Base-by-base conservation (phyloP, 441 rosid genomes). In the Eruca vesicaria region DNA sequence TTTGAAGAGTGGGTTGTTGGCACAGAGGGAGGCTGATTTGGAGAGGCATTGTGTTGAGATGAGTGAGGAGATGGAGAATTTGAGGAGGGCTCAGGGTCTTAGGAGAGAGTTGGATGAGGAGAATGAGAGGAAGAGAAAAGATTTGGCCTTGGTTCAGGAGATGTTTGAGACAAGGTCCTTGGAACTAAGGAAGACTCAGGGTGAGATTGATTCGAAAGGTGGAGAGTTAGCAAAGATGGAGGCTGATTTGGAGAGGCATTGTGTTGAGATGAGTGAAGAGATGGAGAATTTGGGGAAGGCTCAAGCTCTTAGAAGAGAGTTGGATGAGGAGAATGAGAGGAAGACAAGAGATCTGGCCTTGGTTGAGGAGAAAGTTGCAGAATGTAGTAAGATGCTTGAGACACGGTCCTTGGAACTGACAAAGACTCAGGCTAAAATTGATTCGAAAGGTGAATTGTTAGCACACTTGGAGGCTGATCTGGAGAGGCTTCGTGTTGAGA, bases 181-280 rank as follows among this genome's bases (percentile, higher is more conserved):
- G 2, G 78, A 78, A 35, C 62, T 83, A 3, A 5, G 0, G 11
- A 56, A 56, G 32, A 64, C 52, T 21, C 74, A 45, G n/a, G 41
- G 45, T 59, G 81, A 86, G 68, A 66, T 84, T 36, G 71, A 55
- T 15, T 60, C 26, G 31, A 73, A 68, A 55, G 70, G 63, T 71
- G 14, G 71, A 64, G 33, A 69, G 16, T 50, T 68, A 18, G 62
- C 50, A 28, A 18, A 20, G 31, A n/a, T 67, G 19, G 18, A 48
- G 11, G 1, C 21, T 67, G 59, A 69, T 63, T 35, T 75, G 8
- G 65, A 36, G 69, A 75, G 56, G 23, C 41, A 11, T 38, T 58
- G 33, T 20, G 48, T 1, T 29, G 59, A 75, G 69, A 19, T 69
- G 7, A 29, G 2, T 2, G 35, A 59, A 4, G 79, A 69, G 53